These are phyloP conservation scores for Sophora flavescens DNA, from an alignment of 306 rosid genomes.

Conservation along the genomic window DNA sequence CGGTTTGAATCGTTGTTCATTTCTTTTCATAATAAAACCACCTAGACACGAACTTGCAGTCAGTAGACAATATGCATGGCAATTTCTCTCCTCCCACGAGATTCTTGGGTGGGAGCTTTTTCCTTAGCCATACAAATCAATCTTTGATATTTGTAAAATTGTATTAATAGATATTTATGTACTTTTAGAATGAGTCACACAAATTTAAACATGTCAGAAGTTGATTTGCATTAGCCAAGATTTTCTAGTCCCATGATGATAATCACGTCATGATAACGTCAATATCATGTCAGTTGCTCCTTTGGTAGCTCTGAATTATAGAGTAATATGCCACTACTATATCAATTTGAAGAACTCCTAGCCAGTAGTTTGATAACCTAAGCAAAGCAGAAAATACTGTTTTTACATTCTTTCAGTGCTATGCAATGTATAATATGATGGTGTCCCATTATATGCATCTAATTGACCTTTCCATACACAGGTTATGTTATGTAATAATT, in stretches of 20 bases:
- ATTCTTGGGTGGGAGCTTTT: too few relatives aligned
- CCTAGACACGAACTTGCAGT: too few relatives aligned
- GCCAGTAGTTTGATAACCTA: conserved; percentile 29
- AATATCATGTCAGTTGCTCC: not conserved
- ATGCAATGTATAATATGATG: not conserved
- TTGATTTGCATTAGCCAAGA: too few relatives aligned
- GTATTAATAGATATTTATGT: too few relatives aligned
- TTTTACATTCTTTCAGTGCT: conserved; percentile 14
- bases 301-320: not conserved
- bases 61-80: not conserved
- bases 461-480: conserved; percentile 42
- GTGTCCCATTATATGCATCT: conserved; percentile 27
- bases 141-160: too few relatives aligned
- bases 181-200: too few relatives aligned
- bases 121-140: too few relatives aligned
- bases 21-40: too few relatives aligned
- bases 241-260: not conserved
- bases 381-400: conserved; percentile 23
- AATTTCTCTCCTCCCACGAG: too few relatives aligned
- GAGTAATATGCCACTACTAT: conserved; percentile 32
- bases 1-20: too few relatives aligned
- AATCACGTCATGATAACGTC: conserved; percentile 34
- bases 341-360: conserved; percentile 19
- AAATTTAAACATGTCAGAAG: too few relatives aligned
- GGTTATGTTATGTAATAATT: conserved; percentile 10